Evolutionary conservation across 192 early-diverging fungal species (phyloP).

Genomic region (Kappamyces sp.): DNA sequence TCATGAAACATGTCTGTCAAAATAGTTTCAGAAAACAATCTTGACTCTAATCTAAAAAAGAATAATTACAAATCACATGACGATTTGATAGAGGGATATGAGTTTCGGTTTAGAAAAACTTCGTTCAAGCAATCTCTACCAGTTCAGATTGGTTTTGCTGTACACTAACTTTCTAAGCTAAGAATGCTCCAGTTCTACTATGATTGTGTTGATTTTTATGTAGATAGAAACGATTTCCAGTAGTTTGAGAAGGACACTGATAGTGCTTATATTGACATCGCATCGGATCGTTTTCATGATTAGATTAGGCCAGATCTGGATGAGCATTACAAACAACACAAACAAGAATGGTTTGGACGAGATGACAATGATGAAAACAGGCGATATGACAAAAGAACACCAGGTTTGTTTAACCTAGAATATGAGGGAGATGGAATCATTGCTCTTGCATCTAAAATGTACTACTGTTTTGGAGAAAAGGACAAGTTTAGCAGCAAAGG

Average conservation of each 20-base stretch:
- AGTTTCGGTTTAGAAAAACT: no score
- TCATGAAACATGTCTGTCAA: constrained; percentile 1
- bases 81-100: no score
- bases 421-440: constrained; percentile 9
- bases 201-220: constrained; percentile 16
- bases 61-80: no score
- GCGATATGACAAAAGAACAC: constrained; percentile 15
- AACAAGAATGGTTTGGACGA: constrained; percentile 14
- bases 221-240: constrained; percentile 10
- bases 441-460: neutral
- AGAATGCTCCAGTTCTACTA: constrained; percentile 12
- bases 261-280: constrained; percentile 12
- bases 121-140: no score
- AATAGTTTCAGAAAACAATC: neutral
- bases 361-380: constrained; percentile 11
- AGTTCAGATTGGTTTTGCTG: constrained; percentile 17
- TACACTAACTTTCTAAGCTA: constrained; percentile 15
- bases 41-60: constrained; percentile 12
- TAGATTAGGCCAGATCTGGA: constrained; percentile 11
- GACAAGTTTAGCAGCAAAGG: constrained; percentile 13
- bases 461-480: constrained; percentile 13
- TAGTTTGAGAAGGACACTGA: constrained; percentile 7
- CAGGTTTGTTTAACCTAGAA: constrained; percentile 8
- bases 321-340: constrained; percentile 8
- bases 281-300: constrained; percentile 10